phyloP scores from a whole-genome alignment of 73 alveolate genomes.

The Tetrahymena malaccensis region DNA sequence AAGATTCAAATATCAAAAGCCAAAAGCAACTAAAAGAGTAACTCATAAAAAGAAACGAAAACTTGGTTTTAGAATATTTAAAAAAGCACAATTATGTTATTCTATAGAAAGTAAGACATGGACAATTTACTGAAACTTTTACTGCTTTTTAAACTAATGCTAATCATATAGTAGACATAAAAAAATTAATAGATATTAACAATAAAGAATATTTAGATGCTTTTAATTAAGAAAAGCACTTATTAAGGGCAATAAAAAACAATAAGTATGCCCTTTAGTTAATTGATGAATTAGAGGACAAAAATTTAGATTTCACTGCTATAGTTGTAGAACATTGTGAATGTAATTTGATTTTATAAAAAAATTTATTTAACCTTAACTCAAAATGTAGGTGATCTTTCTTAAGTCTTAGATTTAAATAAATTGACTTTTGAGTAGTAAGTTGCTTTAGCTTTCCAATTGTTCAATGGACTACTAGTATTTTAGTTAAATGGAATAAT shows the following conservation, averaged over 20 bases:
- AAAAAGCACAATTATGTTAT: not conserved
- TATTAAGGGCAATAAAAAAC: too few species aligned
- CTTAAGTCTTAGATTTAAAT: not conserved
- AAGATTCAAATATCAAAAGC: too few species aligned
- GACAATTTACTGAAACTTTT: not conserved
- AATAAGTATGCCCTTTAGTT: not conserved
- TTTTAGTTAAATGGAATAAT: too few species aligned
- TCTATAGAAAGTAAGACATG: not conserved
- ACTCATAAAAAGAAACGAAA: not conserved
- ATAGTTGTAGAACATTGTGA: not conserved
- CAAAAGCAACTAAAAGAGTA: not conserved
- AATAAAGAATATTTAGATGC: not conserved
- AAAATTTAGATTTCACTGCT: not conserved
- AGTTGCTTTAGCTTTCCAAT: too few species aligned
- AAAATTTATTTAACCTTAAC: not conserved
- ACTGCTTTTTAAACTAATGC: not conserved
- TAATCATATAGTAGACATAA: not conserved
- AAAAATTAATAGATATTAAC: not conserved
- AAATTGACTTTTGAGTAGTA: too few species aligned
- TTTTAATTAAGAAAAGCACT: not conserved
- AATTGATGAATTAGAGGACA: not conserved
- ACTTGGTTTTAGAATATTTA: not conserved
- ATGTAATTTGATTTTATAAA: not conserved
- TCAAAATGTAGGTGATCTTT: not conserved
- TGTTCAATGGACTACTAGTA: too few species aligned